Evolutionary conservation across 202 grass and related monocot genomes (phyloP), one percentile per base, ranked within the genome.

Genomic region (Dendrocalamus latiflorus): DNA sequence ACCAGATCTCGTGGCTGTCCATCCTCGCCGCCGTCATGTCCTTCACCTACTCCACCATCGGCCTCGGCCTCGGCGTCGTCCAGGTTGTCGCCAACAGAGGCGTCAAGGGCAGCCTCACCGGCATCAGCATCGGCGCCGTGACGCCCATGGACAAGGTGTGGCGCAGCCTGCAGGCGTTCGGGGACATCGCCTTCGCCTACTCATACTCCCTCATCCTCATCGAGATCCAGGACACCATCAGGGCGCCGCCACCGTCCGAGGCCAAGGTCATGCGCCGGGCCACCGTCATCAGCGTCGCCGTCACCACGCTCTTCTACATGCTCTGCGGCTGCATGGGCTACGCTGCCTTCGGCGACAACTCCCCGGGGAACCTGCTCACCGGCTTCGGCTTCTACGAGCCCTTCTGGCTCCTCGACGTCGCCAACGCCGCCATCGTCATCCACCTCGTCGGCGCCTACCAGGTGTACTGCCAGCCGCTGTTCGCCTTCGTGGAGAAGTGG

Each of bases 121-220:
- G 93, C 18, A 95, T 99, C 64, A 99, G 93, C 89, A 83, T 99
- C 38, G 96, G 93, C 45, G 81, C 13, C 14, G 96, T 99, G 8
- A 92, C 87, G 16, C 87, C 93, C 15, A 81, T 82, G 7, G 93
- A 95, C 81, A 99, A 99, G 72, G 85, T 99, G 25, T 98, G 96
- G 96, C 88, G 93, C 1, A 93, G 91, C 74, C 96, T 98, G 36
- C 96, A 98, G 87, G 96, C 93, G 15, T 93, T 95, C 54, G 93
- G 93, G 16, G 89, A 99, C 76, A 99, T 99, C 51, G 96, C 96
- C 26, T 99, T 99, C 80, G 96, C 96, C 47, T 99, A 99, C 91
- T 99, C 96, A 50, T 99, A 99, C 91, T 99, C 96, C 0, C 85
- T 99, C 70, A 95, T 99, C 70, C 96, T 99, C 74, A 99, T 99